Conservation (phyloP, 305 asterid genomes). For the Rubia occidens region DNA sequence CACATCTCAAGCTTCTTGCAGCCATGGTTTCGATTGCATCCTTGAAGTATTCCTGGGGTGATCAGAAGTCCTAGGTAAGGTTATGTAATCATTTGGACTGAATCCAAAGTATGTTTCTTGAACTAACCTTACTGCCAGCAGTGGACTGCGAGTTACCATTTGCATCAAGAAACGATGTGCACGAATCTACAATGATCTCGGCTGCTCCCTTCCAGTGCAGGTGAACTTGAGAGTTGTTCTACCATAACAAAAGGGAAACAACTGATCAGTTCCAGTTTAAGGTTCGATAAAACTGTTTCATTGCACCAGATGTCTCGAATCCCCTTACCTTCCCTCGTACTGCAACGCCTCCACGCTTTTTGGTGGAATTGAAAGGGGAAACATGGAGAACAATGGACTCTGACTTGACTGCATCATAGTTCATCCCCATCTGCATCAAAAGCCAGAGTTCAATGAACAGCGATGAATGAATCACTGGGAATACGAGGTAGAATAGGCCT, state of each 20-base stretch:
- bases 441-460: slow-evolving; percentile 14
- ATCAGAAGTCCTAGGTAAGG: not conserved
- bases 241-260: slow-evolving; percentile 14
- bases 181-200: slow-evolving; percentile 68
- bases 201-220: slow-evolving; percentile 99
- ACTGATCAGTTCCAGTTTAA: not conserved
- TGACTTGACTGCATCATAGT: slow-evolving; percentile 67
- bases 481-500: slow-evolving; percentile 14
- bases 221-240: slow-evolving; percentile 71
- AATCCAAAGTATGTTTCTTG: slow-evolving; percentile 10
- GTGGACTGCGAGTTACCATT: slow-evolving; percentile 59
- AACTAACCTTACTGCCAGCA: slow-evolving; percentile 46
- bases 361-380: slow-evolving; percentile 87
- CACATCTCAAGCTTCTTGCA: slow-evolving; percentile 83
- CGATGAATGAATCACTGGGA: slow-evolving; percentile 14
- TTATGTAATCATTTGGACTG: not conserved
- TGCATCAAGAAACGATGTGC: slow-evolving; percentile 47
- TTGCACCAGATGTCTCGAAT: not conserved
- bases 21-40: slow-evolving; percentile 81
- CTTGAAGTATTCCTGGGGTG: slow-evolving; percentile 48
- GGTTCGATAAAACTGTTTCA: not conserved
- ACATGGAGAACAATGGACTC: slow-evolving; percentile 78
- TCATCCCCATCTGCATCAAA: slow-evolving; percentile 74
- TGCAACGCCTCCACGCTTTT: slow-evolving; percentile 89
- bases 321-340: slow-evolving; percentile 53